Evolutionary conservation across 2,329 filamentous ascomycete species (phyloP).

Genomic region (Colletotrichum musae): DNA sequence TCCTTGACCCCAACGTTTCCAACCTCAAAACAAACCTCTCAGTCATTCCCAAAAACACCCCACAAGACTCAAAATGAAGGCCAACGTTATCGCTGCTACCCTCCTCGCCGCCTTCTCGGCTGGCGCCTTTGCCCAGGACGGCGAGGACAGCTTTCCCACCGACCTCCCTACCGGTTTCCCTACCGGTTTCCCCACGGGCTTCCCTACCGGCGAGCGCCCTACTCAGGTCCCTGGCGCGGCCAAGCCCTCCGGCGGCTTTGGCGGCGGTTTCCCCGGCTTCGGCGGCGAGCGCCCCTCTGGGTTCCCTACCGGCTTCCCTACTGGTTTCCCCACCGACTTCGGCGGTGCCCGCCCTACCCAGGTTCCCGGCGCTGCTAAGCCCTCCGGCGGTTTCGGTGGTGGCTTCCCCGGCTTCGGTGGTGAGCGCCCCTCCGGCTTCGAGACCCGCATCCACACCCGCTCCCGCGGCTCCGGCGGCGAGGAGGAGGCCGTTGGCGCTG

Average conservation of each 20-base stretch:
- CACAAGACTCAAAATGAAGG: conserved; percentile 32
- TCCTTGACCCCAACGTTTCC: background rate
- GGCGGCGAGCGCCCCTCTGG: conserved; percentile 5
- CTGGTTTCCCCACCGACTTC: conserved; percentile 16
- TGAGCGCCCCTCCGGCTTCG: conserved; percentile 32
- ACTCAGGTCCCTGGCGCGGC: conserved; percentile 26
- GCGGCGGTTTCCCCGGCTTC: conserved; percentile 17
- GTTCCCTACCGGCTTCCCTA: conserved; percentile 7
- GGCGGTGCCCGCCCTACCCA: conserved; percentile 29
- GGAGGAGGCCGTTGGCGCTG: conserved; percentile 7
- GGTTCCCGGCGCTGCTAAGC: conserved; percentile 29
- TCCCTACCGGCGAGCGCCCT: conserved; percentile 11
- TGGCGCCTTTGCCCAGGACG: conserved; percentile 28
- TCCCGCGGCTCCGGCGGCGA: background rate
- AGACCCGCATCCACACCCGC: conserved; percentile 31
- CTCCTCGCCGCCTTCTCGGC: conserved; percentile 37
- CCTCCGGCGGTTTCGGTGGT: conserved; percentile 30
- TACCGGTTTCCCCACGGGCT: conserved; percentile 25
- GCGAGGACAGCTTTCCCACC: conserved; percentile 10
- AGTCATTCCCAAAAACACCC: background rate
- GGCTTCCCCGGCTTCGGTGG: conserved; percentile 27
- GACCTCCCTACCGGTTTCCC: conserved; percentile 30
- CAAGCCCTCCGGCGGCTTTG: conserved; percentile 19
- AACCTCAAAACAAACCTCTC: background rate
- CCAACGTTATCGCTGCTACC: conserved; percentile 34